Conservation (phyloP, 2,329 filamentous ascomycete species). For the Fusarium musae region DNA sequence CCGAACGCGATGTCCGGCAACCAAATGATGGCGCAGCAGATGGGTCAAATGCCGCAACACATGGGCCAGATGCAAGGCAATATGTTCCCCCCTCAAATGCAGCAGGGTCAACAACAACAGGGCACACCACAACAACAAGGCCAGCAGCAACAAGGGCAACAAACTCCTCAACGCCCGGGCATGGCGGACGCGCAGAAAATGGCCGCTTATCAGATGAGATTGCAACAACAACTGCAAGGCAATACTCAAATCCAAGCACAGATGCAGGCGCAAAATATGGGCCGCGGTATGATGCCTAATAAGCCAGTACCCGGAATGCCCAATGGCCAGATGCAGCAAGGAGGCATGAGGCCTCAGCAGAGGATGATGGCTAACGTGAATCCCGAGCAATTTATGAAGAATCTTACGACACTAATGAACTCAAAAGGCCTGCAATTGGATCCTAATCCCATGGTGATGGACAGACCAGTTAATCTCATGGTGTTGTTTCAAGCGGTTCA, state of each 20-base stretch:
- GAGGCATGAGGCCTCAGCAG: constrained; percentile 62
- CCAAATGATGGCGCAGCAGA: constrained; percentile 67
- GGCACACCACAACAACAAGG: constrained; percentile 53
- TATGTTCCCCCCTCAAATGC: constrained; percentile 55
- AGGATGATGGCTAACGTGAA: constrained; percentile 58
- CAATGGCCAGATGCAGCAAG: constrained; percentile 67
- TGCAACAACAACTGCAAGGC: constrained; percentile 78
- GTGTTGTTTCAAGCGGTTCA: constrained; percentile 80
- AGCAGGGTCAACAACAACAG: constrained; percentile 59
- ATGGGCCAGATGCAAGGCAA: constrained; percentile 60
- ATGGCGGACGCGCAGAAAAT: constrained; percentile 77
- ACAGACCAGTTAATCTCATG: constrained; percentile 78
- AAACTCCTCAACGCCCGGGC: constrained; percentile 43
- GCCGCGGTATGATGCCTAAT: constrained; percentile 64
- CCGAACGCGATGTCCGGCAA: constrained; percentile 62
- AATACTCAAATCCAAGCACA: constrained; percentile 63
- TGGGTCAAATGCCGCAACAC: constrained; percentile 59
- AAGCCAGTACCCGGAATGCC: constrained; percentile 60
- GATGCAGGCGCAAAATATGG: constrained; percentile 60
- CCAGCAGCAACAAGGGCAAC: constrained; percentile 51
- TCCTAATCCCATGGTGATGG: constrained; percentile 76
- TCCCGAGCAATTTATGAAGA: constrained; percentile 79
- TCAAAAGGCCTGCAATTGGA: constrained; percentile 79
- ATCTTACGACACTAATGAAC: constrained; percentile 80
- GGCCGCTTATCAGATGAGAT: constrained; percentile 81